These are phyloP conservation scores for Xylaria arbuscula DNA, from an alignment of 2,329 filamentous ascomycete species.

Conservation along the genomic window DNA sequence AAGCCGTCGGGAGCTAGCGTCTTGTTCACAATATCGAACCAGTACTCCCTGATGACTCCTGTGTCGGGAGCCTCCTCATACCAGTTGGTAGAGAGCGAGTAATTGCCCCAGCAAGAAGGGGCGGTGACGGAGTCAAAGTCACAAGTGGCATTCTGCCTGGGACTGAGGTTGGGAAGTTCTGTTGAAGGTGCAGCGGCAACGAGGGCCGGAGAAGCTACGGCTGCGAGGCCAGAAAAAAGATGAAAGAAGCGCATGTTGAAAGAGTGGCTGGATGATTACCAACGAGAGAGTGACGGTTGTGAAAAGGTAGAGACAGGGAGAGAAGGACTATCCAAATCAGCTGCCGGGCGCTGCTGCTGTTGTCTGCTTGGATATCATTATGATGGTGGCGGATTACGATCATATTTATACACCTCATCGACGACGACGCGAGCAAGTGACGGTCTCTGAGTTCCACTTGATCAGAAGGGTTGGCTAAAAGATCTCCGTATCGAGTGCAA, in stretches of 20 bases:
- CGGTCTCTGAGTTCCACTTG: neutral
- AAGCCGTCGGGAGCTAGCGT: slow-evolving; percentile 60
- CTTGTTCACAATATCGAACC: slow-evolving; percentile 55
- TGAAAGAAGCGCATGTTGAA: slow-evolving; percentile 38
- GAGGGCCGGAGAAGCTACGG: slow-evolving; percentile 36
- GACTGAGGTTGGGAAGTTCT: slow-evolving; percentile 29
- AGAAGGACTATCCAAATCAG: slow-evolving; percentile 27
- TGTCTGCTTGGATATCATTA: slow-evolving; percentile 10
- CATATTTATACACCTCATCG: slow-evolving; percentile 33
- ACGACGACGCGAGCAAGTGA: slow-evolving; percentile 5
- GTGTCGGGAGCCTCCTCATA: slow-evolving; percentile 56
- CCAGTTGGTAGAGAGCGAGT: slow-evolving; percentile 61
- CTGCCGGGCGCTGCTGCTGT: slow-evolving; percentile 33
- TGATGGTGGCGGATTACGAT: slow-evolving; percentile 14
- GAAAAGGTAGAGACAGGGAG: slow-evolving; percentile 1
- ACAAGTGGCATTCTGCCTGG: slow-evolving; percentile 35
- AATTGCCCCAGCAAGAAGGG: slow-evolving; percentile 59
- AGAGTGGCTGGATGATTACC: slow-evolving; percentile 29
- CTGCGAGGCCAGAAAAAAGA: slow-evolving; percentile 39
- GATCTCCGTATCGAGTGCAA: slow-evolving; percentile 15
- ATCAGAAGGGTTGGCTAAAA: slow-evolving; percentile 1
- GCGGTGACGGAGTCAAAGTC: slow-evolving; percentile 47
- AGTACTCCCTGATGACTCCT: slow-evolving; percentile 63
- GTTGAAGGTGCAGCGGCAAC: slow-evolving; percentile 39
- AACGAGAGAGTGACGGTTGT: slow-evolving; percentile 16